Base-by-base conservation (phyloP, 805 yeast genomes). In the Pichia phayaonensis region DNA sequence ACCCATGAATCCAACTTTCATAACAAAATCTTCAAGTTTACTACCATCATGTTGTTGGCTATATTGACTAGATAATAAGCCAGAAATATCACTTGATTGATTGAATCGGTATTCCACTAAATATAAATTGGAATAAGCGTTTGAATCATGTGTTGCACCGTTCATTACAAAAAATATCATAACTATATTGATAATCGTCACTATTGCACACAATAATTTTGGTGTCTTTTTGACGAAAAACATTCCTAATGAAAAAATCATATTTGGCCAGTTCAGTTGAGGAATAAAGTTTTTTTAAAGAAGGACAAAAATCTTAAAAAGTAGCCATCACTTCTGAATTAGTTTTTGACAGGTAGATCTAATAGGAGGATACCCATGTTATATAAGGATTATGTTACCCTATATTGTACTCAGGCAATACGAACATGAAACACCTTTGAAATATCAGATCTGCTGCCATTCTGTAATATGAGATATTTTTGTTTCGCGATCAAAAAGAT, bases 121-220 rank as follows among this genome's bases (percentile, higher is more conserved):
- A 40, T 52, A 54, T n/a, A 54, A 27, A 23, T 41, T 45, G 6
- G 53, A 29, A 21, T 52, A 54, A 2, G 50, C 55, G 16, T 38
- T 15, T 20, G 53, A 48, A 40, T 54, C 45, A 44, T 54, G 57
- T 3, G 57, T 54, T 20, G 55, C 45, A 23, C 55, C 53, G 27
- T 49, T 54, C 42, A 49, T 49, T 15, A 54, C 55, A 49, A 54
- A 49, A 39, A 54, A 54, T 6, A 54, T 21, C 53, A 54, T 49
- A 10, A 54, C 43, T 38, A 54, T 47, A 34, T 49, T 49, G 15
- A 54, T 41, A 12, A 54, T 31, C 7, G 57, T 54, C 11, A 54
- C 1, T 11, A 54, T 12, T 6, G 45, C 4, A 26, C 45, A 46
- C 13, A 54, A 1, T 4, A 54, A 22, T 23, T 54, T 54, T 22